Evolutionary conservation across 2,329 filamentous ascomycete species (phyloP), one percentile per base, ranked within the genome.

Genomic region (Dactylellina leptospora): DNA sequence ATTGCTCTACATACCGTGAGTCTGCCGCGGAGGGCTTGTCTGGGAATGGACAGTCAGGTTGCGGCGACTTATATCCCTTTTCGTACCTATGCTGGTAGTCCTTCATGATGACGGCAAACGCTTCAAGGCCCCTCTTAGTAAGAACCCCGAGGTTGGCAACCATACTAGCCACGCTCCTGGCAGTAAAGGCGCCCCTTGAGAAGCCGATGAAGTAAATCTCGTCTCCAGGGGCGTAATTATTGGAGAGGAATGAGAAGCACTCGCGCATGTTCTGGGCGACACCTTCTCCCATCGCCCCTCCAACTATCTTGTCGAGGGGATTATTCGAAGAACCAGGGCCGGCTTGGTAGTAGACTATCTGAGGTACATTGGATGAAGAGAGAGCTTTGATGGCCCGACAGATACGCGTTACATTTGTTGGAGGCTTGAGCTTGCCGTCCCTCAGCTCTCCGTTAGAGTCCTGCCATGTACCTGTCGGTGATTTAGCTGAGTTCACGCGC

Each of bases 311-410:
- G 18, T 64, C 40, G 2, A 66, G 54, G 25, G 56, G 69, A 25
- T 69, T 55, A 44, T 64, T 51, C 0, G 55, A 64, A 16, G 64
- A 85, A 13, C 86, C 86, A 25, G 88, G 85, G 18, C 86, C 86
- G 6, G 85, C 84, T 76, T 87, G 84, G 76, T 88, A 88, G 75
- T 83, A 84, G 63, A 87, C 83, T 74, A 88, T 83, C 77, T 88
- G 86, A 42, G 85, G 80, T 83, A 28, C 83, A 83, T 76, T 86
- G 84, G 30, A 77, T 79, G 75, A 83, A 84, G 38, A 77, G 79
- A 58, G 44, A 55, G 82, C 82, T 74, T 83, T 83, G 75, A 88
- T 83, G 61, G 84, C 85, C 38, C 85, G 83, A 10, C 84, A 84
- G 60, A 88, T 84, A 20, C 85, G 84, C 13, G 85, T 87, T 42